Base-by-base conservation (phyloP, 2,329 filamentous ascomycete genomes). In the Xylariaceae sp. region DNA sequence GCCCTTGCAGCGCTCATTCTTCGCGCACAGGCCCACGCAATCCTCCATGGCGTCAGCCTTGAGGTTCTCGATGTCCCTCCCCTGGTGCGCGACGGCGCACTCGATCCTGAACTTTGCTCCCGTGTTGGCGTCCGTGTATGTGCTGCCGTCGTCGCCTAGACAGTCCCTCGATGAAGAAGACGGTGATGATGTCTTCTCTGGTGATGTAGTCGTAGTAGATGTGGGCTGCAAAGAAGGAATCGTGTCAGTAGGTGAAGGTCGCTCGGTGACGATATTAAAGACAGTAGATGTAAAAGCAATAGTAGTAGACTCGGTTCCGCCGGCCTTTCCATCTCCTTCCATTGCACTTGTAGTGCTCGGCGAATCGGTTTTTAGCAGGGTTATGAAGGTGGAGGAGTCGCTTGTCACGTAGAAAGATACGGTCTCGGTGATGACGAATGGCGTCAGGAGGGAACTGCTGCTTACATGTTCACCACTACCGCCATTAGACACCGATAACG, bases 11-110 rank as follows among this genome's bases (percentile, higher is more conserved):
- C 19, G 16, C 4, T 31, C 45, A 28, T 62, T 58, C 6, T 57
- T 47, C 9, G 67, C 62, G 23, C 68, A 69, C 33, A 65, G 26
- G 16, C 57, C 53, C 19, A 69, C 51, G 46, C 67, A 68, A 6
- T 56, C 58, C 51, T 64, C 28, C 67, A 69, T 70, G 3, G 64
- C 60, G 12, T 58, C 29, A 11, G 67, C 62, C 55, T 66, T 46
- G 19, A 49, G 46, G 41, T 69, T 67, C 31, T 48, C 52, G 40
- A 69, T 63, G 45, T 69, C 67, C 19, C 45, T 58, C 11, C 67
- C 65, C 36, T 63, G 40, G 48, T 69, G 67, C 21, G 65, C 55
- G 9, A 59, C 45, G 29, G 36, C 54, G 24, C 67, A 68, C 53
- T 68, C 63, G 23, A 65, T 46, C 36, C 34, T 51, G 45, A 65